These are phyloP conservation scores for Lunularia cruciata DNA, from an alignment of 225 moss, liverwort and hornwort genomes.

Conservation along the genomic window DNA sequence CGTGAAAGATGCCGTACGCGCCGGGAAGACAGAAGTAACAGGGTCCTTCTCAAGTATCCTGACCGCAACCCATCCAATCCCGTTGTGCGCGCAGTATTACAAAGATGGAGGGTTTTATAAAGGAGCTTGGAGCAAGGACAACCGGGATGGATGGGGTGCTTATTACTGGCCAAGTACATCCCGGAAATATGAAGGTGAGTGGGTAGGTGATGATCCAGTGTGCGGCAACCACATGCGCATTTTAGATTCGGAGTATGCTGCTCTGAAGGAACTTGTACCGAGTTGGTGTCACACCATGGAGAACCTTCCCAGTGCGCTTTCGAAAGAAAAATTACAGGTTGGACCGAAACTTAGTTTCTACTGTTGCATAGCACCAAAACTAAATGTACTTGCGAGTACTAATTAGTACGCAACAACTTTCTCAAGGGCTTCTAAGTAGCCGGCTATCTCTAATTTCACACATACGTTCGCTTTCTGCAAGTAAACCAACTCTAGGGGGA, in stretches of 20 bases:
- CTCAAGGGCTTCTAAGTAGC: no score
- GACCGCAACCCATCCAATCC: no score
- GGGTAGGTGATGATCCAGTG: conserved; percentile 83
- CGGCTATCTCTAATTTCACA: no score
- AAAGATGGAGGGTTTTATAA: conserved; percentile 66
- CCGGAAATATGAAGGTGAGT: conserved; percentile 88
- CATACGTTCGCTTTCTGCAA: no score
- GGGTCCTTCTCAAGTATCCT: no score
- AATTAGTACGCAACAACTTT: no score
- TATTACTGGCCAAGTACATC: conserved; percentile 71
- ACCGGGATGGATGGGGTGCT: conserved; percentile 89
- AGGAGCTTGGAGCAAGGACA: conserved; percentile 70
- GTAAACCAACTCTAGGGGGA: no score
- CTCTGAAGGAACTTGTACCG: conserved; percentile 44
- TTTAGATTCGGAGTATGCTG: conserved; percentile 56
- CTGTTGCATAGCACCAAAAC: no score
- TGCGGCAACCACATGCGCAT: conserved; percentile 75
- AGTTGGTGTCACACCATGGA: conserved; percentile 48
- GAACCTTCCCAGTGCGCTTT: conserved; percentile 17
- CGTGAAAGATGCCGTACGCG: no score
- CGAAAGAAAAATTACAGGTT: conserved; percentile 31
- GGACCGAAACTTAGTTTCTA: background rate
- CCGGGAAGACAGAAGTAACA: no score
- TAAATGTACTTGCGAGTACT: no score
- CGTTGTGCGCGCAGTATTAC: conserved; percentile 53